These are phyloP conservation scores for Fusarium compactum DNA, from an alignment of 2,329 filamentous ascomycete species.

Conservation along the genomic window DNA sequence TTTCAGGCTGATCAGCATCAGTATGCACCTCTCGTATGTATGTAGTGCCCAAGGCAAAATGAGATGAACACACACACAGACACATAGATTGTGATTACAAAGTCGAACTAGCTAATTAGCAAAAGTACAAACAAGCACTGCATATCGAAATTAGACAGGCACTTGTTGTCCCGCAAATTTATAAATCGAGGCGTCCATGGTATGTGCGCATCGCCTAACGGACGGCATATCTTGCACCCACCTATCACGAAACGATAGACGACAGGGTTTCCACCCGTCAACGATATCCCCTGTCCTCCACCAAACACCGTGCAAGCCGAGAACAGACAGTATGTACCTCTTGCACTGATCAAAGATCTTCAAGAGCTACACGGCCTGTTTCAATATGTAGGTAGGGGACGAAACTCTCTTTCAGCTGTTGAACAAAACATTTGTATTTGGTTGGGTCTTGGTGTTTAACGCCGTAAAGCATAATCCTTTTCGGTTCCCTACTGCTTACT, in stretches of 20 bases:
- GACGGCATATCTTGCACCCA: conserved; percentile 49
- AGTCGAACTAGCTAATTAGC: conserved; percentile 15
- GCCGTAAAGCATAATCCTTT: conserved; percentile 1
- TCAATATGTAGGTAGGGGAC: conserved; percentile 33
- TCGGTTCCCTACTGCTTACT: conserved; percentile 2
- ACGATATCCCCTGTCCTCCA: conserved; percentile 19
- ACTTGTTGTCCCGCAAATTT: conserved; percentile 35
- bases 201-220: conserved; percentile 36
- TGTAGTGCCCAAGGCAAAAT: background rate
- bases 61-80: conserved; percentile 3
- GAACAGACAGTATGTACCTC: conserved; percentile 6
- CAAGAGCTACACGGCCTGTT: background rate
- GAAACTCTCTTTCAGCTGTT: conserved; percentile 33
- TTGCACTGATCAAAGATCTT: background rate
- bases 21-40: background rate
- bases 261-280: conserved; percentile 31
- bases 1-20: background rate
- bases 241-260: conserved; percentile 42
- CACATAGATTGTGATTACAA: background rate
- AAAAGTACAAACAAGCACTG: conserved; percentile 27
- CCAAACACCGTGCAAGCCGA: conserved; percentile 36
- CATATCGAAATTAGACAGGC: conserved; percentile 38
- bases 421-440: conserved; percentile 48
- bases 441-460: conserved; percentile 8
- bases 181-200: conserved; percentile 34